phyloP scores from a whole-genome alignment of 2,329 filamentous ascomycete genomes.

The Colletotrichum truncatum region DNA sequence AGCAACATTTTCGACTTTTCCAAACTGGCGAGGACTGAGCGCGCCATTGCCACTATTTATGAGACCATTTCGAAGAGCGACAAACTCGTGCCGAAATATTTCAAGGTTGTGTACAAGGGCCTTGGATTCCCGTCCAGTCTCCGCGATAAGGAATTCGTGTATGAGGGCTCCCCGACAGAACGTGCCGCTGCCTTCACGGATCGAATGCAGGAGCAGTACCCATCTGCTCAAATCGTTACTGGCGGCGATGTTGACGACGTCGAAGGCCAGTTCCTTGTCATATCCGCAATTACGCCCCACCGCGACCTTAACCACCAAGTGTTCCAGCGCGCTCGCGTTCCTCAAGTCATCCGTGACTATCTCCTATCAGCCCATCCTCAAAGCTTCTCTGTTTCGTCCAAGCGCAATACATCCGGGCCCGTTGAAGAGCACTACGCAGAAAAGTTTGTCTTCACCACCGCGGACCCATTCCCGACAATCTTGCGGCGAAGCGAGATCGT shows the following conservation, averaged over 20 bases:
- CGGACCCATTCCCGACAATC: slow-evolving; percentile 90
- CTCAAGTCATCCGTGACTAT: slow-evolving; percentile 86
- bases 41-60: slow-evolving; percentile 92
- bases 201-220: slow-evolving; percentile 91
- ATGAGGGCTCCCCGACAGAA: slow-evolving; percentile 83
- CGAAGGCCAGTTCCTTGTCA: slow-evolving; percentile 89
- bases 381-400: slow-evolving; percentile 79
- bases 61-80: slow-evolving; percentile 88
- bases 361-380: slow-evolving; percentile 81
- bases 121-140: slow-evolving; percentile 85
- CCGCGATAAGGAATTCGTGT: slow-evolving; percentile 91
- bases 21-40: slow-evolving; percentile 88
- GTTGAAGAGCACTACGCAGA: slow-evolving; percentile 81
- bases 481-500: slow-evolving; percentile 88
- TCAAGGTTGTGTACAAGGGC: slow-evolving; percentile 89
- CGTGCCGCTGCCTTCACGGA: slow-evolving; percentile 85
- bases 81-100: slow-evolving; percentile 83
- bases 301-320: slow-evolving; percentile 85
- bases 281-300: slow-evolving; percentile 83
- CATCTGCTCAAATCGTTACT: slow-evolving; percentile 82
- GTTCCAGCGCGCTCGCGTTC: slow-evolving; percentile 87
- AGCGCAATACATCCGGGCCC: slow-evolving; percentile 73
- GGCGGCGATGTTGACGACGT: slow-evolving; percentile 77
- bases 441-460: slow-evolving; percentile 85
- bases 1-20: slow-evolving; percentile 88